These are phyloP conservation scores for Aristolochia fimbriata DNA, from an alignment of 164 flowering plant genomes.

Conservation along the genomic window DNA sequence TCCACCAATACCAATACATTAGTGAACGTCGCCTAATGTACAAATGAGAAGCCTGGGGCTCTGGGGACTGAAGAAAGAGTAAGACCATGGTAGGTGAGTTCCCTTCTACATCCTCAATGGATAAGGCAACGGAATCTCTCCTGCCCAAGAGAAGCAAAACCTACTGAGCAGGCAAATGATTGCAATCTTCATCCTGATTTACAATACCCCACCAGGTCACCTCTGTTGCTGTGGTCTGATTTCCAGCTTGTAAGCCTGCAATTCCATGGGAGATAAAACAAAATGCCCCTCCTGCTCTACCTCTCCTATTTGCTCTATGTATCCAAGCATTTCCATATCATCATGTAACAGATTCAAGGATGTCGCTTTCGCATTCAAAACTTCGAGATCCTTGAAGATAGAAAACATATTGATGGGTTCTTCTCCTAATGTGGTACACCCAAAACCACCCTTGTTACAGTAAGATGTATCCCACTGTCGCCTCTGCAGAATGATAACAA, in stretches of 20 bases:
- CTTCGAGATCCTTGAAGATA: slow-evolving; percentile 64
- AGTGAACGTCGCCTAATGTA: too few species aligned
- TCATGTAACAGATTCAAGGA: slow-evolving; percentile 89
- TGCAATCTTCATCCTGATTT: not conserved
- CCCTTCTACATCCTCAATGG: too few species aligned
- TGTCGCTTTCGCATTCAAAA: slow-evolving; percentile 53
- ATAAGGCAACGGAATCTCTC: not conserved
- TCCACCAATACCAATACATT: too few species aligned
- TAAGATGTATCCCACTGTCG: slow-evolving; percentile 75
- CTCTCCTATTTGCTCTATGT: slow-evolving; percentile 47
- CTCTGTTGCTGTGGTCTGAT: slow-evolving; percentile 38
- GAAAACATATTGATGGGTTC: slow-evolving; percentile 56
- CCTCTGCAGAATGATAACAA: slow-evolving; percentile 59
- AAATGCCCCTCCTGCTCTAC: slow-evolving; percentile 62
- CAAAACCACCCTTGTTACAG: slow-evolving; percentile 43
- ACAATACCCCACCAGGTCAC: not conserved
- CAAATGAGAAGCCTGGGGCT: too few species aligned
- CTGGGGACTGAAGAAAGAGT: too few species aligned
- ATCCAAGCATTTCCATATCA: slow-evolving; percentile 73
- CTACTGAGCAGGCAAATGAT: not conserved
- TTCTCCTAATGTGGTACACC: slow-evolving; percentile 50
- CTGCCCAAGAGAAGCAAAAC: not conserved
- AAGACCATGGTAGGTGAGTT: too few species aligned
- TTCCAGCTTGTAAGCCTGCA: slow-evolving; percentile 88
- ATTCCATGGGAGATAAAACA: slow-evolving; percentile 79